A percentile compares a stretch with the other conserved stretches of the same genome.
Evolutionary conservation across 768 basidiomycete genomes (phyloP).

Genomic region (Cystobasidium tubakii): DNA sequence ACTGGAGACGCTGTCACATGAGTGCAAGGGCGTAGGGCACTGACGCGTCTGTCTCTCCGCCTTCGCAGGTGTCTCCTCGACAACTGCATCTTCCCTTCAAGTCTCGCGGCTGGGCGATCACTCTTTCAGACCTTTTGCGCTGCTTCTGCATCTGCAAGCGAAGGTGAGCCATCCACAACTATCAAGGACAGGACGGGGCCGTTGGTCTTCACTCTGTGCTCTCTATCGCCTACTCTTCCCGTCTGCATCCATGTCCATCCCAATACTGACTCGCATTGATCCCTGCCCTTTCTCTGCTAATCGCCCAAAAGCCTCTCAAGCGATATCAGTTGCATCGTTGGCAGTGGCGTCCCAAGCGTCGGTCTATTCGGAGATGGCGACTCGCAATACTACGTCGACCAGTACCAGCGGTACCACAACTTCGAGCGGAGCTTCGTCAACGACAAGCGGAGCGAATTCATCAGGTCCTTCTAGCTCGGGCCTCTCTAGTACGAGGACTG

Average conservation of each 20-base stretch:
- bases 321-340: slow-evolving; percentile 13
- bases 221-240: no score
- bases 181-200: no score
- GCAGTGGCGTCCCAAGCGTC: slow-evolving; percentile 29
- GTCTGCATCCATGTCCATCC: no score
- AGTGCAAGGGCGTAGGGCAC: no score
- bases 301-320: background rate
- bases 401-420: background rate
- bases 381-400: background rate
- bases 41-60: background rate
- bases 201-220: no score
- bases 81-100: slow-evolving; percentile 25
- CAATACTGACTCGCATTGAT: background rate
- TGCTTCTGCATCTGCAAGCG: background rate
- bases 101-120: background rate
- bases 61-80: slow-evolving; percentile 12
- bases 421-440: background rate
- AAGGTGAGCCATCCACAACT: background rate
- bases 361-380: background rate
- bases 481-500: background rate
- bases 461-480: slow-evolving; percentile 3
- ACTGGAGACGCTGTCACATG: background rate
- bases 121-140: slow-evolving; percentile 4
- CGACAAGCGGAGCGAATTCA: background rate
- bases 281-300: background rate